phyloP scores from a whole-genome alignment of 768 basidiomycete species.

The Ramaria rubella region DNA sequence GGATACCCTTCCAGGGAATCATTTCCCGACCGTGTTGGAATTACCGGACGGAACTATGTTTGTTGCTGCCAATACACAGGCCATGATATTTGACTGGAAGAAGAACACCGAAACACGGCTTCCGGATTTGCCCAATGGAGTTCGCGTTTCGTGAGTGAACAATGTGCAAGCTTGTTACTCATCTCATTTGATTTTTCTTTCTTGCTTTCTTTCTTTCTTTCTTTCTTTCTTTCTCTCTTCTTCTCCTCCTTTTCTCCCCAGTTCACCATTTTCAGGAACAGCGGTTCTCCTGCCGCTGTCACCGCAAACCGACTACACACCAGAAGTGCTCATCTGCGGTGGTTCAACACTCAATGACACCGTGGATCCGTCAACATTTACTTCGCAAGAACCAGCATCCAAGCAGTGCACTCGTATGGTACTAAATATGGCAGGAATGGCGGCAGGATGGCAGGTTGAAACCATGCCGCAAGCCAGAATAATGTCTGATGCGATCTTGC shows the following conservation, averaged over 20 bases:
- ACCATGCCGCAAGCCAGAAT: constrained; percentile 34
- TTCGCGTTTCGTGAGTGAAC: constrained; percentile 26
- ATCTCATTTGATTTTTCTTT: too few species aligned
- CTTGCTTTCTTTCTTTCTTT: too few species aligned
- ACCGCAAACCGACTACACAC: constrained; percentile 32
- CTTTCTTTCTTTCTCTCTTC: not conserved
- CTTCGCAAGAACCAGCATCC: constrained; percentile 35
- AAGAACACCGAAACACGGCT: constrained; percentile 33
- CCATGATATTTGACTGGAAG: constrained; percentile 38
- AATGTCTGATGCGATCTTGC: constrained; percentile 25
- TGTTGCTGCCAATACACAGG: constrained; percentile 35
- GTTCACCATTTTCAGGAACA: constrained; percentile 17
- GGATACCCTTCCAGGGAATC: constrained; percentile 18
- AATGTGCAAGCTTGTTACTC: not conserved
- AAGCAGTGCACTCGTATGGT: constrained; percentile 38
- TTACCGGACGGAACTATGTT: constrained; percentile 38
- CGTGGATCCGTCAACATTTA: constrained; percentile 23
- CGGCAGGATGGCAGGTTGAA: constrained; percentile 40
- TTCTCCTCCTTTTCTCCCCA: not conserved
- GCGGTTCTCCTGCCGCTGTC: constrained; percentile 31
- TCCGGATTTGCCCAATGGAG: constrained; percentile 40
- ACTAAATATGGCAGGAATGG: constrained; percentile 36
- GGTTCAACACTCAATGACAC: constrained; percentile 32
- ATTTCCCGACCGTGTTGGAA: constrained; percentile 18
- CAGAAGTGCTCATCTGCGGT: constrained; percentile 43